These are phyloP conservation scores for Aspergillus sp. DNA, from an alignment of 2,329 filamentous ascomycete species.

Conservation along the genomic window DNA sequence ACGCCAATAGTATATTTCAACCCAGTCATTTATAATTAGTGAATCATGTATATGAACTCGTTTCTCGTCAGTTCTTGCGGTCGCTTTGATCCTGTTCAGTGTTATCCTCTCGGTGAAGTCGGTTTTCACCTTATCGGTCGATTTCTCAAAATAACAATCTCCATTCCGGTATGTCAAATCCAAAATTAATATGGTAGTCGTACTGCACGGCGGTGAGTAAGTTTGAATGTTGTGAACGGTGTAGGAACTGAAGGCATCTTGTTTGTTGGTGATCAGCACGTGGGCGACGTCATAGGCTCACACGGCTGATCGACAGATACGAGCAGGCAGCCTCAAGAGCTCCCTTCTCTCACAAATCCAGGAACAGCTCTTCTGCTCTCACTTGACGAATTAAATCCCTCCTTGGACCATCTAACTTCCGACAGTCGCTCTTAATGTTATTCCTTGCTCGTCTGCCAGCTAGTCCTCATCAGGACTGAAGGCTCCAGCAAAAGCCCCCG, in stretches of 20 bases:
- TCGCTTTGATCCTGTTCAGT: background rate
- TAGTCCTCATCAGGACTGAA: slow-evolving; percentile 4
- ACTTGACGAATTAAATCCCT: background rate
- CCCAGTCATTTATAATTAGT: background rate
- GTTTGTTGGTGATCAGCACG: slow-evolving; percentile 23
- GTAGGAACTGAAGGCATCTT: background rate
- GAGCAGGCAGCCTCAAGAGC: background rate
- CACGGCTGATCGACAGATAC: background rate
- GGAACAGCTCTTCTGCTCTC: background rate
- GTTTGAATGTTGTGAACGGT: background rate
- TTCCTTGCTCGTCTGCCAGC: slow-evolving; percentile 16
- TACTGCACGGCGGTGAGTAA: background rate
- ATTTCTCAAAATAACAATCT: background rate
- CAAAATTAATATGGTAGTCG: background rate
- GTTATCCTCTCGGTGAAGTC: background rate
- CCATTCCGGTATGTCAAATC: background rate
- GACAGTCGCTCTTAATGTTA: slow-evolving; percentile 7
- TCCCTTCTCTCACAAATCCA: background rate
- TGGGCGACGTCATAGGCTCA: slow-evolving; percentile 38
- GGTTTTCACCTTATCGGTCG: background rate
- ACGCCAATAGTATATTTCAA: background rate
- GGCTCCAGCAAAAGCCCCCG: background rate
- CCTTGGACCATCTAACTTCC: background rate
- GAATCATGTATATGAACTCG: background rate
- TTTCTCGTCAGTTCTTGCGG: background rate